Percentiles rank a stretch among this genome's conserved stretches.
These are phyloP conservation scores for Solanum dulcamara DNA, from an alignment of 257 asterid species.

Conservation along the genomic window DNA sequence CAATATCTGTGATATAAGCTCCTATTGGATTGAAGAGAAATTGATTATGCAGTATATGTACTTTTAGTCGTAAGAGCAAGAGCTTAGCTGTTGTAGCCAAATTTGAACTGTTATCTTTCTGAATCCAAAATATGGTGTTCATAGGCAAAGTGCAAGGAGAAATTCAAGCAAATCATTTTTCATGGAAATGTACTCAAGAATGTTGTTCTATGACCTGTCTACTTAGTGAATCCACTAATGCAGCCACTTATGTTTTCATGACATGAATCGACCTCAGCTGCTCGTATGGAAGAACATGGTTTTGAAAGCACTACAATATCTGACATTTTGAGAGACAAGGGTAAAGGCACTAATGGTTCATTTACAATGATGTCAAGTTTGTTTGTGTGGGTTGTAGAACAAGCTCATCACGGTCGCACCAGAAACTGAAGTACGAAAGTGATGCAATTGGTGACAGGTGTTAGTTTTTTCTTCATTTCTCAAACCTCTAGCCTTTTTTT, in stretches of 20 bases:
- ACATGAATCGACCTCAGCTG: neutral
- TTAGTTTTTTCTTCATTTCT: too few relatives aligned
- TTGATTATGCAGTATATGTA: neutral
- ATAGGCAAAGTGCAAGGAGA: constrained; percentile 78
- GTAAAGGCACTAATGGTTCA: constrained; percentile 63
- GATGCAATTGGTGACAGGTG: neutral
- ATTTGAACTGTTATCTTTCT: neutral
- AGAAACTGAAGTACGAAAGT: neutral
- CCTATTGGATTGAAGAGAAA: neutral
- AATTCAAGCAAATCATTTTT: constrained; percentile 44
- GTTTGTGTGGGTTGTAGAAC: neutral
- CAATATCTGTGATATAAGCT: neutral
- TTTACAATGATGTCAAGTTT: neutral
- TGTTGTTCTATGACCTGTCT: constrained; percentile 47
- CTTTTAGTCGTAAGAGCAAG: neutral
- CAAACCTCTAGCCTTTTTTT: neutral
- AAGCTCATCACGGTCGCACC: neutral
- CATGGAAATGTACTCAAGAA: constrained; percentile 41
- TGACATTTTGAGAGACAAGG: constrained; percentile 58
- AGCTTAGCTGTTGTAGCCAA: neutral
- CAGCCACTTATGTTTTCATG: constrained; percentile 32
- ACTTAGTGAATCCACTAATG: constrained; percentile 32
- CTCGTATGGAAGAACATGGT: constrained; percentile 58
- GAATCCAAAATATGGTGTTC: neutral
- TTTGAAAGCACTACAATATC: constrained; percentile 69